Conservation (phyloP, 805 yeast genomes). For the Candida boleticola region DNA sequence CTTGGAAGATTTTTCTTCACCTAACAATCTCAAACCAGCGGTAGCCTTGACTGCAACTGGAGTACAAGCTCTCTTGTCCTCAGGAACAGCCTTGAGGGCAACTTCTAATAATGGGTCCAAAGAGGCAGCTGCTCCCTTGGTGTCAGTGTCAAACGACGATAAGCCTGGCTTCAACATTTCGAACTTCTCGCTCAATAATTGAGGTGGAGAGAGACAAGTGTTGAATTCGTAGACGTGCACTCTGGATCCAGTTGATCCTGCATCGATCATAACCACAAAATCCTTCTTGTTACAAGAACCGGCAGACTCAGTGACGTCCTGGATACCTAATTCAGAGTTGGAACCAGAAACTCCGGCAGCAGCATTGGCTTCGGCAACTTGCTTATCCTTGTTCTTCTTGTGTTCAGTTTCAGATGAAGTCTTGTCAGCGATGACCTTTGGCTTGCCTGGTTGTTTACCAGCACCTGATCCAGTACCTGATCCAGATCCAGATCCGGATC, state of each 20-base stretch:
- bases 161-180: slow-evolving; percentile 91
- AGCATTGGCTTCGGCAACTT: slow-evolving; percentile 4
- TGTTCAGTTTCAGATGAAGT: slow-evolving; percentile 6
- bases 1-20: slow-evolving; percentile 65
- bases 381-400: slow-evolving; percentile 4
- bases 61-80: slow-evolving; percentile 69
- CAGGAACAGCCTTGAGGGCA: slow-evolving; percentile 79
- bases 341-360: slow-evolving; percentile 1
- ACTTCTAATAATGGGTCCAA: slow-evolving; percentile 75
- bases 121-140: slow-evolving; percentile 84
- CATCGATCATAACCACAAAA: slow-evolving; percentile 92
- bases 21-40: slow-evolving; percentile 89
- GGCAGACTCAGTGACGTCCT: background rate
- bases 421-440: slow-evolving; percentile 25
- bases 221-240: slow-evolving; percentile 92
- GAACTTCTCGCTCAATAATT: slow-evolving; percentile 74
- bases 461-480: slow-evolving; percentile 21
- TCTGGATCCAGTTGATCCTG: slow-evolving; percentile 97
- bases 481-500: background rate
- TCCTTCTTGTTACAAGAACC: slow-evolving; percentile 42
- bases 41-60: slow-evolving; percentile 98
- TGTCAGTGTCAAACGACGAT: slow-evolving; percentile 77
- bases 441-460: slow-evolving; percentile 11
- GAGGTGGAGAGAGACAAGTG: slow-evolving; percentile 82
- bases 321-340: background rate